Evolutionary conservation across 495 filamentous ascomycete genomes (phyloP).

Genomic region (Ascobolus immersus): DNA sequence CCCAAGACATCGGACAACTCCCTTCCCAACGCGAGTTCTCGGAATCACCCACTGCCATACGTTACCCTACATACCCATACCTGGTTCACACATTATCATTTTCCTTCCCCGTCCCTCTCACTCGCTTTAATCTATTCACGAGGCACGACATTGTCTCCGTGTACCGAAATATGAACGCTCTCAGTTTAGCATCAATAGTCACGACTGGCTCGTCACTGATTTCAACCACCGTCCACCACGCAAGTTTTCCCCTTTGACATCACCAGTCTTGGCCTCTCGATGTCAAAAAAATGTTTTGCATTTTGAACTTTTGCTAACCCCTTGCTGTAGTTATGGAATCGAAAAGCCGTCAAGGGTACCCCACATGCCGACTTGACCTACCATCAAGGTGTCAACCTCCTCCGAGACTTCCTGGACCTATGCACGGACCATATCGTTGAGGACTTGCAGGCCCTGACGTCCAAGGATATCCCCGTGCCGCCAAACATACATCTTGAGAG

Average conservation of each 20-base stretch:
- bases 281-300: neutral
- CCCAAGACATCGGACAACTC: no score
- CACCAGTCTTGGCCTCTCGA: neutral
- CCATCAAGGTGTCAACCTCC: constrained; percentile 71
- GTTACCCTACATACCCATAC: no score
- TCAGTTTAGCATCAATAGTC: no score
- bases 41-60: no score
- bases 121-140: no score
- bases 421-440: constrained; percentile 74
- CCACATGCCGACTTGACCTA: constrained; percentile 76
- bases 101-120: no score
- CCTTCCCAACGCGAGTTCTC: no score
- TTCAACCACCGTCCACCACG: constrained; percentile 38
- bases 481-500: constrained; percentile 59
- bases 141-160: no score
- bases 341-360: constrained; percentile 43
- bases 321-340: constrained; percentile 45
- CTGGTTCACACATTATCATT: no score
- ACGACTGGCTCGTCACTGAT: constrained; percentile 40
- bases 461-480: constrained; percentile 74
- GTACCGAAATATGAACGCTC: no score
- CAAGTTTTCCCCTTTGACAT: constrained; percentile 12
- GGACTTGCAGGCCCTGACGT: constrained; percentile 70
- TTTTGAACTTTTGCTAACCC: constrained; percentile 5
- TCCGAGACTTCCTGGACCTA: constrained; percentile 58